Evolutionary conservation across 1,139 yeast species (phyloP).

Genomic region (Hyphopichia khmerensis): DNA sequence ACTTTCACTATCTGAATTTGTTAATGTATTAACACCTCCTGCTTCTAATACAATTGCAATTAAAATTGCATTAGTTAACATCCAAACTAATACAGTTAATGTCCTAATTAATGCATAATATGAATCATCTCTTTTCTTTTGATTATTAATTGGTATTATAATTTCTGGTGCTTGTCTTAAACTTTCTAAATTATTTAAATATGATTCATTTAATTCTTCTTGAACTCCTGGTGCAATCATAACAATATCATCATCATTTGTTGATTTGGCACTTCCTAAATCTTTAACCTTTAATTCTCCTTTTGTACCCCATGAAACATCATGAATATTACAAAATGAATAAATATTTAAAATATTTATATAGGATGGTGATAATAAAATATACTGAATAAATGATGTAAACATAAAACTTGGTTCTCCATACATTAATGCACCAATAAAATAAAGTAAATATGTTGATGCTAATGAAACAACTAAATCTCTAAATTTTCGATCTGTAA

Average conservation of each 20-base stretch:
- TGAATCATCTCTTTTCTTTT: slow-evolving; percentile 34
- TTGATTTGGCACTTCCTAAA: slow-evolving; percentile 65
- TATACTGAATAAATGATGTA: slow-evolving; percentile 69
- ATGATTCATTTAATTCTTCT: slow-evolving; percentile 61
- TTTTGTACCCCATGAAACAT: slow-evolving; percentile 87
- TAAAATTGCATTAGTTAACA: slow-evolving; percentile 44
- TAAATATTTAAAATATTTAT: slow-evolving; percentile 78
- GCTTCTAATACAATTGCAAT: slow-evolving; percentile 43
- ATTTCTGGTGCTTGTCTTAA: slow-evolving; percentile 34
- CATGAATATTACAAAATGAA: slow-evolving; percentile 84
- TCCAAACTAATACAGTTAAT: slow-evolving; percentile 46
- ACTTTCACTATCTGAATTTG: slow-evolving; percentile 16
- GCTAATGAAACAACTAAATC: slow-evolving; percentile 84
- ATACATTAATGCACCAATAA: slow-evolving; percentile 70
- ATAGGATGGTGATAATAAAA: slow-evolving; percentile 71
- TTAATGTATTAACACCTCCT: slow-evolving; percentile 37
- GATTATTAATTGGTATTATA: slow-evolving; percentile 16
- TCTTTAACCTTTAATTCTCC: slow-evolving; percentile 65
- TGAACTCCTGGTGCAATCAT: slow-evolving; percentile 65
- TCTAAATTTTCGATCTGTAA: slow-evolving; percentile 66
- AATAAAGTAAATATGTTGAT: slow-evolving; percentile 81
- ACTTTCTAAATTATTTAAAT: slow-evolving; percentile 49
- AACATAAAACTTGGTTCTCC: slow-evolving; percentile 81
- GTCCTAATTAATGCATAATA: slow-evolving; percentile 49
- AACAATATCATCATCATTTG: slow-evolving; percentile 61